A percentile compares a stretch with the other conserved stretches of the same genome.
Conservation (phyloP, 352 stramenopile genomes). For the Phytophthora uliginosa region DNA sequence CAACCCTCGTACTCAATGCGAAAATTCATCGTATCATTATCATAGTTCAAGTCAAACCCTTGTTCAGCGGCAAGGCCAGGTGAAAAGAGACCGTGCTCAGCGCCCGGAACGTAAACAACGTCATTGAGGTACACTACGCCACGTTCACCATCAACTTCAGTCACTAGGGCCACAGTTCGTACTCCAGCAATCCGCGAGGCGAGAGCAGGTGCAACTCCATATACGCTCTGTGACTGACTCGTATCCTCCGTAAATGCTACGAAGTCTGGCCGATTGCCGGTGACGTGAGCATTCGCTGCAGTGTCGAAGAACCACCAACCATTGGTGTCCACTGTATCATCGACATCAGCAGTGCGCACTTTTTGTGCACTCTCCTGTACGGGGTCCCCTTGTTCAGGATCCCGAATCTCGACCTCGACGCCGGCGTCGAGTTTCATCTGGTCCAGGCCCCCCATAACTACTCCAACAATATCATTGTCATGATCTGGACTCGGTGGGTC, state of each 20-base stretch:
- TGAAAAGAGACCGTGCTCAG: neutral
- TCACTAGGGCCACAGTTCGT: slow-evolving; percentile 3
- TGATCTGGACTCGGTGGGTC: no score
- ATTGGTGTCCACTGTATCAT: neutral
- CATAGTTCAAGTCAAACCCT: slow-evolving; percentile 4
- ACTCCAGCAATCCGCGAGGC: slow-evolving; percentile 9
- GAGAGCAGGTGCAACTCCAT: neutral
- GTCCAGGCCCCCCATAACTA: no score
- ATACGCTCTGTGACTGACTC: neutral
- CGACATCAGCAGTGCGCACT: neutral
- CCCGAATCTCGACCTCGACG: no score
- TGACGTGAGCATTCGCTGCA: neutral
- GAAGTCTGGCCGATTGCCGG: neutral
- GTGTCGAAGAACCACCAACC: neutral
- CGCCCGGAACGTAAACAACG: slow-evolving; percentile 7
- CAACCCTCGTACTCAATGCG: neutral
- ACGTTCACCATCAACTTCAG: slow-evolving; percentile 6
- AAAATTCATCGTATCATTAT: slow-evolving; percentile 1
- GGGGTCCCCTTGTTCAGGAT: no score
- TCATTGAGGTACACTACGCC: neutral
- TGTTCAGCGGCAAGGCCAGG: neutral
- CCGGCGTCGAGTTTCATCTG: no score
- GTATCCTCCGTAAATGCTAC: neutral
- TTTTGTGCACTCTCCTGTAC: neutral
- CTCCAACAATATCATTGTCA: no score